phyloP scores from a whole-genome alignment of 306 rosid genomes.

The Lathyrus oleraceus region DNA sequence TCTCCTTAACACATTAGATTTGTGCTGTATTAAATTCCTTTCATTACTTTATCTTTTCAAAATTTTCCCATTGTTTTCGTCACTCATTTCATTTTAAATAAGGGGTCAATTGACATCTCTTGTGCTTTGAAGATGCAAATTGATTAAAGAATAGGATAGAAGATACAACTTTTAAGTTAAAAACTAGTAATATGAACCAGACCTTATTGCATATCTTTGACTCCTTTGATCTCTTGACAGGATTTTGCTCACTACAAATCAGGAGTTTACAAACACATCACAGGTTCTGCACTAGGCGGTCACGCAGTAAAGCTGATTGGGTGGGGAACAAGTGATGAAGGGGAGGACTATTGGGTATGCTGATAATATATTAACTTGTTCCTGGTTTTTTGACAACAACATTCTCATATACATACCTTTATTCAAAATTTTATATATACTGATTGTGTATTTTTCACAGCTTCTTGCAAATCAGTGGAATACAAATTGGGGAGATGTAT shows the following conservation, averaged over 20 bases:
- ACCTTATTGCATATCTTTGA: background rate
- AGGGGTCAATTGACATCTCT: background rate
- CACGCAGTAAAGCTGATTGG: conserved; percentile 96
- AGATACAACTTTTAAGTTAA: background rate
- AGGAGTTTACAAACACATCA: conserved; percentile 90
- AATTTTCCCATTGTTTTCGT: background rate
- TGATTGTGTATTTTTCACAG: conserved; percentile 47
- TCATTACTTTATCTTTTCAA: background rate
- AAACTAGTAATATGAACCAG: background rate
- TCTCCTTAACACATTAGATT: background rate
- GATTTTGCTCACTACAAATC: conserved; percentile 97
- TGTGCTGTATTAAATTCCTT: background rate
- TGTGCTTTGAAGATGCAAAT: background rate
- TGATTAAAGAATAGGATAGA: background rate
- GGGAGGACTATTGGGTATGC: conserved; percentile 93
- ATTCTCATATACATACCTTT: background rate
- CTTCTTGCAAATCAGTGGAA: conserved; percentile 98
- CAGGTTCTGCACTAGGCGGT: conserved; percentile 77
- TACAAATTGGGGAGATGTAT: conserved; percentile 92
- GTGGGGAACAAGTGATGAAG: conserved; percentile 84
- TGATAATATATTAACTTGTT: conserved; percentile 16
- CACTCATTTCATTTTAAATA: background rate
- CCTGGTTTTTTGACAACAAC: background rate
- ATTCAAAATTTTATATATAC: conserved; percentile 18
- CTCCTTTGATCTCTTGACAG: conserved; percentile 48